Conservation (phyloP, 768 basidiomycete species). For the Hygrophorus russula region DNA sequence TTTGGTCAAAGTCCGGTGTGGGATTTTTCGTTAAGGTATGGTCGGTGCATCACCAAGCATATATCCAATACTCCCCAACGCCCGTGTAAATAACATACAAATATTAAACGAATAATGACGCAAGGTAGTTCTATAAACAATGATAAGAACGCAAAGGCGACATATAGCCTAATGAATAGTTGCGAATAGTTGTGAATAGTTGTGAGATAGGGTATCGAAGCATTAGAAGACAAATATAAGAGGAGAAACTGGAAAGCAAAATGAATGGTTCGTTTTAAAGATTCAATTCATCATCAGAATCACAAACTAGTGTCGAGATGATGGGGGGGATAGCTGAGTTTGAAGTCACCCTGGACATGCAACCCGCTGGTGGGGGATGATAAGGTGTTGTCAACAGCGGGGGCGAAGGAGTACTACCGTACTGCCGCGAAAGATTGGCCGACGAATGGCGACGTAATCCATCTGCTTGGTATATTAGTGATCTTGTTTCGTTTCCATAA, state of each 20-base stretch:
- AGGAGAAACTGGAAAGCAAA: not conserved
- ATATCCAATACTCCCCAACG: no score
- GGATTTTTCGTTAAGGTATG: no score
- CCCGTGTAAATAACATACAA: no score
- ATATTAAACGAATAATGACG: no score
- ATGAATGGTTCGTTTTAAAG: not conserved
- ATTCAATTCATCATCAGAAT: slow-evolving; percentile 6
- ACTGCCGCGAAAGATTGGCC: slow-evolving; percentile 5
- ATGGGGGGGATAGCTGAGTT: slow-evolving; percentile 7
- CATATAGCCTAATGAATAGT: no score
- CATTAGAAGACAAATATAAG: not conserved
- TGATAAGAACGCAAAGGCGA: no score
- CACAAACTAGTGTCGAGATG: slow-evolving; percentile 10
- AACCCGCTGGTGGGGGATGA: slow-evolving; percentile 12
- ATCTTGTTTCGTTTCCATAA: slow-evolving; percentile 12
- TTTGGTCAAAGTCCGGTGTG: no score
- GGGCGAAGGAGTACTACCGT: slow-evolving; percentile 12
- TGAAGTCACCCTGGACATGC: slow-evolving; percentile 4
- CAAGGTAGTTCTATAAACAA: no score
- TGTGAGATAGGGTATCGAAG: not conserved
- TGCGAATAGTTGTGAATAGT: no score
- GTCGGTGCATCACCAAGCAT: no score
- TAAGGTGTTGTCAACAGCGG: slow-evolving; percentile 20
- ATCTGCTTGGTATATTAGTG: slow-evolving; percentile 11
- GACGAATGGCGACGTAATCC: slow-evolving; percentile 10